Conservation (phyloP, 257 asterid genomes). For the Apocynum venetum region DNA sequence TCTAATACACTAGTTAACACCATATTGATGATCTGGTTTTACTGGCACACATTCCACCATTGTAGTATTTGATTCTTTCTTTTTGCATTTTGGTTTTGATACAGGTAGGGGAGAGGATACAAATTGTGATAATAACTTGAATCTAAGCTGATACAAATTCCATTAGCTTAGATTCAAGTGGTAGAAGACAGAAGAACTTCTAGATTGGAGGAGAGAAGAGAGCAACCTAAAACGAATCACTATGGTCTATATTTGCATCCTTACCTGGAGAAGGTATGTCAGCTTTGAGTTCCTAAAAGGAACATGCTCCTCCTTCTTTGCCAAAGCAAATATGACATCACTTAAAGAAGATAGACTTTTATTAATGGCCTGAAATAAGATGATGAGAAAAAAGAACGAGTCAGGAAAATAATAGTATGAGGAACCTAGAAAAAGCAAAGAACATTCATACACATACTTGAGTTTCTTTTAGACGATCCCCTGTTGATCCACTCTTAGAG, state of each 20-base stretch:
- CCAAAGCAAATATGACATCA: conserved; percentile 92
- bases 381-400: neutral
- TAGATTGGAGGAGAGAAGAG: neutral
- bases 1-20: neutral
- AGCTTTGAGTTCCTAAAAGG: conserved; percentile 94
- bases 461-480: conserved; percentile 92
- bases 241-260: neutral
- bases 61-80: neutral
- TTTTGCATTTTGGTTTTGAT: neutral
- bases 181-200: neutral
- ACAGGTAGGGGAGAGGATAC: neutral
- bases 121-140: neutral
- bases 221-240: neutral
- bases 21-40: neutral
- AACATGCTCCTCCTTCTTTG: conserved; percentile 90
- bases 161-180: neutral
- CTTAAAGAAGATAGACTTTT: conserved; percentile 88
- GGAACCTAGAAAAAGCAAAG: conserved; percentile 8
- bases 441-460: conserved; percentile 48
- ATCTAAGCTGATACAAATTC: neutral
- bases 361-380: conserved; percentile 68
- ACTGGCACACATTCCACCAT: neutral
- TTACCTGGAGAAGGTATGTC: conserved; percentile 99
- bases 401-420: conserved; percentile 6
- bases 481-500: conserved; percentile 88